Base-by-base conservation (phyloP, 805 yeast species). In the Zygosaccharomyces bailii region DNA sequence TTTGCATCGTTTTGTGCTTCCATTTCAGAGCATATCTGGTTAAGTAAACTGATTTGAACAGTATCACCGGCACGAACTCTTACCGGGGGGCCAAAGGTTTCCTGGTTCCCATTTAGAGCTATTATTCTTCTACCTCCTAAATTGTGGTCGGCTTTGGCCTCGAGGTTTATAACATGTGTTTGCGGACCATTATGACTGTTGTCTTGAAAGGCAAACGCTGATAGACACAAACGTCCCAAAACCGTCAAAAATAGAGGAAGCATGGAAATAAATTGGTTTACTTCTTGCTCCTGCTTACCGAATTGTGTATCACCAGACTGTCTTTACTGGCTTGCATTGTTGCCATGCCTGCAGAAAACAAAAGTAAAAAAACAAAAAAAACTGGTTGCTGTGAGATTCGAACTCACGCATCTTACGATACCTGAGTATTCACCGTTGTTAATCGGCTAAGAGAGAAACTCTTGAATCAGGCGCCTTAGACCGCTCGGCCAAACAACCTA, bases 391-490 rank as follows among this genome's bases (percentile, higher is more conserved):
- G 54, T 53, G 59, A 53, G 59, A 55, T 55, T 55, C 59, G 59
- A 55, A 55, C 59, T 55, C 59, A 53, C 53, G 59, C 59, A 55
- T 55, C 59, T 55, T 55, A 52, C 59, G 57, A 55, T 55, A 55
- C 57, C 59, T 54, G 59, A 55, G 59, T 25, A 39, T 52, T 52
- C 59, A 56, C 39, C 29, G 39, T 31, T 45, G 42, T 29, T 47
- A 34, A 47, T 35, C 43, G 14, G 33, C 38, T 49, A 48, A 50
- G 59, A 52, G 43, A 48, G 49, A 55, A 50, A 48, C 51, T 55
- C 59, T 55, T 55, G 59, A 53, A 55, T 55, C 59, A 54, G 59
- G 57, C 59, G 59, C 59, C 59, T 55, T 55, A 55, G 59, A 53
- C 59, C 59, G 59, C 59, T 55, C 59, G 57, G 57, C 59, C 59